These are phyloP conservation scores for Arachis hypogaea DNA, from an alignment of 306 rosid genomes.

Conservation along the genomic window DNA sequence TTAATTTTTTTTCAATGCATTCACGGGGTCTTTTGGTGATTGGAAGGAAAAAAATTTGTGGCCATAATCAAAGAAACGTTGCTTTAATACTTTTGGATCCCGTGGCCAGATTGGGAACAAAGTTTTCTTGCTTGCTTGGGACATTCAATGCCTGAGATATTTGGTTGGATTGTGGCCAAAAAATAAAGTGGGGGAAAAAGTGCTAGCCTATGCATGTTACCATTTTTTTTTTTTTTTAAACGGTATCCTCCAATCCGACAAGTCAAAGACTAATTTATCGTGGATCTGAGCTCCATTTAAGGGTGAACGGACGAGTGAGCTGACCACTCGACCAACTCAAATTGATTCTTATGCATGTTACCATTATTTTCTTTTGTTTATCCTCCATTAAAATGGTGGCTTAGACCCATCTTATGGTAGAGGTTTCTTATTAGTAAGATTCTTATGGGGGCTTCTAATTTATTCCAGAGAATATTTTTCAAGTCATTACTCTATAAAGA, in stretches of 20 bases:
- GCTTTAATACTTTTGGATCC: conserved; percentile 18
- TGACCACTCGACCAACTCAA: too few species aligned
- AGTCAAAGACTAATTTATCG: too few species aligned
- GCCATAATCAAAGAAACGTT: conserved; percentile 28
- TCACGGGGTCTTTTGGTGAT: conserved; percentile 52
- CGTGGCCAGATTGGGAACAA: conserved; percentile 24
- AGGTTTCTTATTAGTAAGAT: not conserved
- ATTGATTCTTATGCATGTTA: not conserved
- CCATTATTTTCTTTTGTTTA: not conserved
- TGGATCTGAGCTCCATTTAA: too few species aligned
- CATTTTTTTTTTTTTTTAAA: not conserved
- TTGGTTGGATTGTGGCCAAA: conserved; percentile 34
- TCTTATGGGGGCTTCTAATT: not conserved
- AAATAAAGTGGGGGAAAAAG: not conserved
- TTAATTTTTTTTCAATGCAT: conserved; percentile 21
- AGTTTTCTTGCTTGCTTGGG: conserved; percentile 37
- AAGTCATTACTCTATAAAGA: too few species aligned
- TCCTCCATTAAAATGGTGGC: not conserved
- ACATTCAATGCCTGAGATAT: conserved; percentile 21
- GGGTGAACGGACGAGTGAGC: too few species aligned
- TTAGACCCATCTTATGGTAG: not conserved
- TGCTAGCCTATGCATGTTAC: conserved; percentile 13
- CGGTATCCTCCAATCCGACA: too few species aligned
- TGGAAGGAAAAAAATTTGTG: conserved; percentile 35
- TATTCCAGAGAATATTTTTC: too few species aligned